Evolutionary conservation across 208 protist species (phyloP), one percentile per base, ranked within the genome.

Genomic region (Angomonas ambiguus): DNA sequence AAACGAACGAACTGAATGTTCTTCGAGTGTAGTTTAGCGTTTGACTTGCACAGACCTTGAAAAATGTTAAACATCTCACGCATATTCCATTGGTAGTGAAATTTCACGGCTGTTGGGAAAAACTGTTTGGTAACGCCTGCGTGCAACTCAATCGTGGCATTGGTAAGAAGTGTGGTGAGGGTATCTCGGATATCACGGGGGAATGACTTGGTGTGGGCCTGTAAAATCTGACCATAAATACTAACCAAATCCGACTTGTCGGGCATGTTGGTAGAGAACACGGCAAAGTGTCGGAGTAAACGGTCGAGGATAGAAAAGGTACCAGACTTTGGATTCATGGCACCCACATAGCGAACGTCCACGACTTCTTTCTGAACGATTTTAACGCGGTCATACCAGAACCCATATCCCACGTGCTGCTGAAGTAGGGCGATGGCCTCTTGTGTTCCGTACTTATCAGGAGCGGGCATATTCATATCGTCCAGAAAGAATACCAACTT

Each of bases 51-150:
- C 31, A 97, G 71, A 51, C 94, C 94, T 69, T 98, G 95, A 67
- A 98, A 97, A 51, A 99, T 93, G 76, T 97, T 97, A 67, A 96
- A 96, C 72, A 99, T 93, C 67, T 99, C 98, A 31, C 98, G 83
- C 80, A 99, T 94, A 82, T 99, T 99, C 94, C 98, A 99, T 67
- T 98, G 87, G 80, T 99, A 99, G 77, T 99, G 98, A 84, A 99
- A 99, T 76, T 99, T 99, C 66, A 99, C 87, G 35, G 98, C 97
- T 0, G 98, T 99, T 18, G 98, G 98, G 71, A 99, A 90, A 79
- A 99, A 99, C 20, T 77, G 78, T 64, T 96, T 96, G 18, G 85
- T 80, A 41, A 97, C 79, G 65, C 85, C 83, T 62, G 79, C 62
- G 79, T 98, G 95, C 22, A 98, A 72, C 70, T 97, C 92, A 68